These are phyloP conservation scores for Bothriochloa decipiens DNA, from an alignment of 176 grass and related monocot species.

Conservation along the genomic window DNA sequence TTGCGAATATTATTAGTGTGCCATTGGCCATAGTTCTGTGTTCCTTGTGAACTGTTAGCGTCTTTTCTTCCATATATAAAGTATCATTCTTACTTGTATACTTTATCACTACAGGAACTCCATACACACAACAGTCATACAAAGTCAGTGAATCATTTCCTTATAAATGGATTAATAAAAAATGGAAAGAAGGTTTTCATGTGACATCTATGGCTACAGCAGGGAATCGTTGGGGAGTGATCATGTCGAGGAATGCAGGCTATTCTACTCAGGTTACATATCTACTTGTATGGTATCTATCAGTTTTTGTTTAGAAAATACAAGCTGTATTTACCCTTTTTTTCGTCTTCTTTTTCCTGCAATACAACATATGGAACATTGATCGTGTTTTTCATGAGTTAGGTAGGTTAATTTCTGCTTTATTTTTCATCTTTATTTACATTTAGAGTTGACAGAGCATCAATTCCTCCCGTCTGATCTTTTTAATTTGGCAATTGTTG, in stretches of 20 bases:
- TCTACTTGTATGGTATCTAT: background rate
- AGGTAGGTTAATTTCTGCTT: too few species aligned
- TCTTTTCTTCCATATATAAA: background rate
- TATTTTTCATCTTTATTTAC: too few species aligned
- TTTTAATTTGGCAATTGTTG: too few species aligned
- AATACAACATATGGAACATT: too few species aligned
- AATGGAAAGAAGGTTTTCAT: conserved; percentile 96
- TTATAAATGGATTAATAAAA: conserved; percentile 95
- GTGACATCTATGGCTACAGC: conserved; percentile 84
- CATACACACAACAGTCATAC: conserved; percentile 81
- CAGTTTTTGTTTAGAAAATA: too few species aligned
- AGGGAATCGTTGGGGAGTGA: conserved; percentile 76
- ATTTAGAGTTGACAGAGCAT: too few species aligned
- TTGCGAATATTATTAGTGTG: background rate
- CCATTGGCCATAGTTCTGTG: background rate
- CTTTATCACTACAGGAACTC: conserved; percentile 56
- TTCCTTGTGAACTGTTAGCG: conserved; percentile 14
- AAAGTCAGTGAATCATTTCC: conserved; percentile 94
- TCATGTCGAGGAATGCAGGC: conserved; percentile 81
- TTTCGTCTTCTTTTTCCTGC: too few species aligned
- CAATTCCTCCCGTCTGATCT: too few species aligned
- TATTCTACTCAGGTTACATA: conserved; percentile 68
- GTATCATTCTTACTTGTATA: background rate
- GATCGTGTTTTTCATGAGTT: too few species aligned
- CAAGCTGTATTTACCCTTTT: too few species aligned